Percentiles rank a stretch among this genome's conserved stretches.
Evolutionary conservation across 148 eudicot species (phyloP).

Genomic region (Talinum fruticosum): DNA sequence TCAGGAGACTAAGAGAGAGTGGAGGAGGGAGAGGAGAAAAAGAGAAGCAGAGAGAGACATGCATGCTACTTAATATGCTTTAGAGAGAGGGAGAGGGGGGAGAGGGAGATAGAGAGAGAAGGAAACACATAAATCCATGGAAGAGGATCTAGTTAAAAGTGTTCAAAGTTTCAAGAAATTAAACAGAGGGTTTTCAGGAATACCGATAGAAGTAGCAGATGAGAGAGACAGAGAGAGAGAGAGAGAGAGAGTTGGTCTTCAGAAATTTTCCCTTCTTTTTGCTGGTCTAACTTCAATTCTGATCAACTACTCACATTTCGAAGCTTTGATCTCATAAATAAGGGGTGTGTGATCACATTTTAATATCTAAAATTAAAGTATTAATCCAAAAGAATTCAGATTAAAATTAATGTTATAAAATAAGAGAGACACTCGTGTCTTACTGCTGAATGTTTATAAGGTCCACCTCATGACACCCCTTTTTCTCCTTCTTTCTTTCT

Average conservation of each 20-base stretch:
- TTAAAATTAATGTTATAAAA: neutral
- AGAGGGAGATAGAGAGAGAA: slow-evolving; percentile 14
- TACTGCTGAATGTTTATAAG: slow-evolving; percentile 14
- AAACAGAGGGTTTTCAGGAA: neutral
- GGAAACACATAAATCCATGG: neutral
- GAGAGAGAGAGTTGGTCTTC: neutral
- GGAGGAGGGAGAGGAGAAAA: neutral
- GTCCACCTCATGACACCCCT: slow-evolving; percentile 3
- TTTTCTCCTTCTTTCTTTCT: neutral
- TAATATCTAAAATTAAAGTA: neutral
- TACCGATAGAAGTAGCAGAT: slow-evolving; percentile 1
- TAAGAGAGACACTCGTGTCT: slow-evolving; percentile 32
- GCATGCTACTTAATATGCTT: slow-evolving; percentile 7
- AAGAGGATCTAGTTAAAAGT: slow-evolving; percentile 1
- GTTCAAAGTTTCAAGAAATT: neutral
- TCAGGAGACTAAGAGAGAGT: neutral
- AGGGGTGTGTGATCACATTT: neutral
- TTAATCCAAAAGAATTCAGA: neutral
- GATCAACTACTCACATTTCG: slow-evolving; percentile 3
- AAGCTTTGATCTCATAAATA: slow-evolving; percentile 2
- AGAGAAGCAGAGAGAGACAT: slow-evolving; percentile 1
- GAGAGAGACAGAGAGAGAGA: neutral
- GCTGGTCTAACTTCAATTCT: slow-evolving; percentile 8
- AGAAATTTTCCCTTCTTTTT: neutral
- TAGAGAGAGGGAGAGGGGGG: slow-evolving; percentile 15